Evolutionary conservation across 2,329 filamentous ascomycete species (phyloP).

Genomic region (Cladophialophora carrionii): DNA sequence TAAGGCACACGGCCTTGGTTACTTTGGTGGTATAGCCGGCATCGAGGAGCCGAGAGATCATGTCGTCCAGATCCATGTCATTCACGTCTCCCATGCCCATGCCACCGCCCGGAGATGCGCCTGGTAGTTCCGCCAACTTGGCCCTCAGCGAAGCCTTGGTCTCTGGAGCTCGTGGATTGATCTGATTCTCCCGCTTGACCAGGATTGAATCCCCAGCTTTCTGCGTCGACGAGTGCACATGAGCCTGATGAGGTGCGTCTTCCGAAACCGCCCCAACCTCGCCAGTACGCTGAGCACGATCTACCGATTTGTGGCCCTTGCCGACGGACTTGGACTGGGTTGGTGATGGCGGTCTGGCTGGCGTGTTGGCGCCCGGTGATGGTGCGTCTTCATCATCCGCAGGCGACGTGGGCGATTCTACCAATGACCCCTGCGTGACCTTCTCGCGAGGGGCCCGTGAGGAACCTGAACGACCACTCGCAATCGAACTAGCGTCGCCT

Average conservation of each 20-base stretch:
- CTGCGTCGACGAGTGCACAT: constrained; percentile 60
- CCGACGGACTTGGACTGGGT: constrained; percentile 76
- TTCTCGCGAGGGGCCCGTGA: constrained; percentile 39
- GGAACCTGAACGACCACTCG: constrained; percentile 53
- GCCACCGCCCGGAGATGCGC: constrained; percentile 55
- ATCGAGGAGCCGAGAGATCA: constrained; percentile 91
- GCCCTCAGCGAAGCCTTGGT: constrained; percentile 45
- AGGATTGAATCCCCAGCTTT: constrained; percentile 87
- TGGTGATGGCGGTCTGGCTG: constrained; percentile 77
- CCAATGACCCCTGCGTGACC: constrained; percentile 39
- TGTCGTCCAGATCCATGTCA: constrained; percentile 91
- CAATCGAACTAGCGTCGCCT: constrained; percentile 73
- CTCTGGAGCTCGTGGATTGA: constrained; percentile 63
- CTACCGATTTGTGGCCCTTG: constrained; percentile 74
- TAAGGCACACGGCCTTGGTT: constrained; percentile 94
- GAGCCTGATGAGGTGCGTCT: constrained; percentile 72
- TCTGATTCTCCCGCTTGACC: constrained; percentile 73
- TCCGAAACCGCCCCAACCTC: constrained; percentile 96
- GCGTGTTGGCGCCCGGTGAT: constrained; percentile 52
- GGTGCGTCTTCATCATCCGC: constrained; percentile 52
- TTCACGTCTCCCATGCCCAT: constrained; percentile 91
- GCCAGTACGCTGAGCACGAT: constrained; percentile 78
- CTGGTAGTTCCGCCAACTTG: constrained; percentile 41
- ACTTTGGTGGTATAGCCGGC: constrained; percentile 95
- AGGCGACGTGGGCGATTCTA: constrained; percentile 34